Evolutionary conservation across 2,329 filamentous ascomycete genomes (phyloP).

Genomic region (Madurella fahalii): DNA sequence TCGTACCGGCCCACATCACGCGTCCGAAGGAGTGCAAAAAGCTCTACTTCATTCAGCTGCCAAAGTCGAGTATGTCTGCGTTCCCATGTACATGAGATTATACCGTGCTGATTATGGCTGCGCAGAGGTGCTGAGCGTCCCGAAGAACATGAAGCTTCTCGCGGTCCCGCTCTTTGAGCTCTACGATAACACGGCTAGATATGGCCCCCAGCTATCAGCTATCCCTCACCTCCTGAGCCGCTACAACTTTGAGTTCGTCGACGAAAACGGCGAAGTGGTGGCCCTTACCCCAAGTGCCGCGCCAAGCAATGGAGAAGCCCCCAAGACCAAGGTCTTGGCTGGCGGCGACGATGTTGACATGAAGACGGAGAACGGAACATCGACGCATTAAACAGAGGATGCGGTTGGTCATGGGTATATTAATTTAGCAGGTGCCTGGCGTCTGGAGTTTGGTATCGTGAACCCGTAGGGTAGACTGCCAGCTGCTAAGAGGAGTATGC

Average conservation of each 20-base stretch:
- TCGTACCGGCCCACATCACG: conserved; percentile 92
- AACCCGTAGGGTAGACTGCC: neutral
- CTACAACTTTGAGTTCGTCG: conserved; percentile 97
- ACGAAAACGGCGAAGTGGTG: conserved; percentile 85
- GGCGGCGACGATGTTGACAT: conserved; percentile 60
- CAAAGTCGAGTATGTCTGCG: conserved; percentile 71
- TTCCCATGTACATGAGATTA: neutral
- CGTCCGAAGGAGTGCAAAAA: conserved; percentile 99
- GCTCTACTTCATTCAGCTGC: conserved; percentile 93
- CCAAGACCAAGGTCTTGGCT: conserved; percentile 62
- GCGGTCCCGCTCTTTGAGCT: conserved; percentile 96
- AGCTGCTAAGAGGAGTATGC: neutral
- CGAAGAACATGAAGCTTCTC: conserved; percentile 99
- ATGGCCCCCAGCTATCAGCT: conserved; percentile 91
- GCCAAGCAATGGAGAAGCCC: conserved; percentile 54
- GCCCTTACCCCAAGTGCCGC: conserved; percentile 75
- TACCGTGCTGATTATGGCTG: conserved; percentile 21
- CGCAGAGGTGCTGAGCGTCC: conserved; percentile 86
- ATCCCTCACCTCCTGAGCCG: conserved; percentile 92
- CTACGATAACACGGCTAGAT: conserved; percentile 93
- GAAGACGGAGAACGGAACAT: conserved; percentile 37
- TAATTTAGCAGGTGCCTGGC: conserved; percentile 13
- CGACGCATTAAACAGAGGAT: neutral
- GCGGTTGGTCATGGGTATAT: neutral
- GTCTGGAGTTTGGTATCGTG: conserved; percentile 5